phyloP scores from a whole-genome alignment of 192 early-diverging fungal species.

The Coemansia sp. region DNA sequence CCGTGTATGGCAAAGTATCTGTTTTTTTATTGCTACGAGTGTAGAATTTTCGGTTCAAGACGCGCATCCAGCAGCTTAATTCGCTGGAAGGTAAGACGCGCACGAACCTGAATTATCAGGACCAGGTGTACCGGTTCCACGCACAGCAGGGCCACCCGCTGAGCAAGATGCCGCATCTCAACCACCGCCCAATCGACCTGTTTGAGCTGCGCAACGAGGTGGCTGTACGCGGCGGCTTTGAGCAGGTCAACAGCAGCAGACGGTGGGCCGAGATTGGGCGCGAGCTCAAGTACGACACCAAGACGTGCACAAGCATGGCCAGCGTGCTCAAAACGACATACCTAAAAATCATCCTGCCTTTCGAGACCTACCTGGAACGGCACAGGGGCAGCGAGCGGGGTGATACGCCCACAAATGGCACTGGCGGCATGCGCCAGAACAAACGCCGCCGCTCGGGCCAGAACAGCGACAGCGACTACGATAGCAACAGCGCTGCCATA shows the following conservation, averaged over 20 bases:
- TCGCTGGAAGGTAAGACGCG: slow-evolving; percentile 87
- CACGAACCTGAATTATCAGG: slow-evolving; percentile 82
- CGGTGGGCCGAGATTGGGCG: slow-evolving; percentile 88
- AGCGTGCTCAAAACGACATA: slow-evolving; percentile 70
- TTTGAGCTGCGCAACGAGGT: slow-evolving; percentile 81
- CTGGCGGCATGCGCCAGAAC: slow-evolving; percentile 18
- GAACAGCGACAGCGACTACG: not conserved
- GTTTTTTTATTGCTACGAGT: not conserved
- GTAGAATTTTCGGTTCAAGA: slow-evolving; percentile 84
- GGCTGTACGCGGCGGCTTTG: slow-evolving; percentile 65
- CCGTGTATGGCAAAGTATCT: too few relatives aligned
- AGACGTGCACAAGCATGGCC: slow-evolving; percentile 71
- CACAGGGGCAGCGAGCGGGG: slow-evolving; percentile 23
- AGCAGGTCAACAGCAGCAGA: slow-evolving; percentile 65
- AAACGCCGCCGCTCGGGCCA: slow-evolving; percentile 35
- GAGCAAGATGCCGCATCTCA: slow-evolving; percentile 75
- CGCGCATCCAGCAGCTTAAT: slow-evolving; percentile 87
- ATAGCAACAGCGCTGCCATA: not conserved
- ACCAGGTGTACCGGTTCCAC: slow-evolving; percentile 90
- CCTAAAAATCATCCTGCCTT: slow-evolving; percentile 62
- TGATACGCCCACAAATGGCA: not conserved
- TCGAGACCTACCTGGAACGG: slow-evolving; percentile 63
- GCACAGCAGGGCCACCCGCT: slow-evolving; percentile 69
- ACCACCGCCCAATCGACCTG: slow-evolving; percentile 84
- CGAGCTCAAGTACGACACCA: slow-evolving; percentile 64